Evolutionary conservation across 2,329 filamentous ascomycete species (phyloP), one percentile per base, ranked within the genome.

Genomic region (Colletotrichum eleusines): DNA sequence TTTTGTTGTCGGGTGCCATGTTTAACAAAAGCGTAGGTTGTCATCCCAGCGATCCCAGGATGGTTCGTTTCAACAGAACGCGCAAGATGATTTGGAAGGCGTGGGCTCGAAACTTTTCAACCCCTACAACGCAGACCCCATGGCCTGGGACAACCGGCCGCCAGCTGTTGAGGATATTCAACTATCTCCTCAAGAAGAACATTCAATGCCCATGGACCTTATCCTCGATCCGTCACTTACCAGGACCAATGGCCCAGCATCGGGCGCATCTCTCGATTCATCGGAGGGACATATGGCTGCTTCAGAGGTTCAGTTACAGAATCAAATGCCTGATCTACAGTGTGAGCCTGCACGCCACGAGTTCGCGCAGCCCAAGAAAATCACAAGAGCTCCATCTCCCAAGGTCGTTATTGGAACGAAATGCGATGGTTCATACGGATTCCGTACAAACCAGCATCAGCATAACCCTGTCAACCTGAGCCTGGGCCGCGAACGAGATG

Each of bases 101-200:
- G 69, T 71, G n/a, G 71, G 63, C 20, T 71, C 63, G 20, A 63
- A 72, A 33, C 16, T 63, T 54, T 48, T 48, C 48, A 59, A 14
- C 48, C 61, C 46, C 48, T 60, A 38, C 11, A 50, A 42, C 14
- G 12, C 46, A 38, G n/a, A 16, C 28, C 12, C n/a, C 9, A 31
- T 51, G n/a, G 6, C 38, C 28, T 62, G 57, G 64, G 64, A 50
- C 23, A n/a, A 50, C 16, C 26, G 35, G 44, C 35, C 54, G 20
- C 35, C 55, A 18, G 35, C n/a, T 11, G 31, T 40, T 40, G 65
- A 68, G 23, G 65, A 68, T n/a, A 51, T 68, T 42, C 53, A 68
- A 16, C 65, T 60, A 26, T 18, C 63, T 48, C n/a, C 65, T 50
- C 33, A 73, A 54, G 66, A 65, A 63, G 53, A 40, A 38, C 33